phyloP scores from a whole-genome alignment of 768 basidiomycete species.

The Postia placenta region DNA sequence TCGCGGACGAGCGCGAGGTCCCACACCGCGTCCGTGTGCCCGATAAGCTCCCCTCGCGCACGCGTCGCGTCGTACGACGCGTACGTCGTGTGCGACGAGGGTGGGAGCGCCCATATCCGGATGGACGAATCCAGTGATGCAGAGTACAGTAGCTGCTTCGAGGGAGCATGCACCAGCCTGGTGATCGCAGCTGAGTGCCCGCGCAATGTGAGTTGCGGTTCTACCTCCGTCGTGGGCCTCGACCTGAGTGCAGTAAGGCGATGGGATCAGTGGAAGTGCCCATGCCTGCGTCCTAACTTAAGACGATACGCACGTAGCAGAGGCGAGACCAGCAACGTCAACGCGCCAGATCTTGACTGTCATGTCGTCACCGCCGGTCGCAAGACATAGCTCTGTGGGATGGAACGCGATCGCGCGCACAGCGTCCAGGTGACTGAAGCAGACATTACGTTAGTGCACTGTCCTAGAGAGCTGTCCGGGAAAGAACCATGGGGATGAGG shows the following conservation, averaged over 20 bases:
- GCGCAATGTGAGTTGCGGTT: slow-evolving; percentile 89
- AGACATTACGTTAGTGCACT: slow-evolving; percentile 12
- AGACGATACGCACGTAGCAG: slow-evolving; percentile 58
- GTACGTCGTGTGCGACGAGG: slow-evolving; percentile 78
- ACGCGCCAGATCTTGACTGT: slow-evolving; percentile 96
- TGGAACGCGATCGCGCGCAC: slow-evolving; percentile 90
- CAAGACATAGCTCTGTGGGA: slow-evolving; percentile 76
- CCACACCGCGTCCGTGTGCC: slow-evolving; percentile 97
- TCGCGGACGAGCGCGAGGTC: slow-evolving; percentile 83
- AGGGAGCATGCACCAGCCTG: slow-evolving; percentile 71
- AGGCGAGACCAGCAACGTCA: slow-evolving; percentile 69
- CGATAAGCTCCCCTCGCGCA: slow-evolving; percentile 74
- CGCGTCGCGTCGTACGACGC: slow-evolving; percentile 82
- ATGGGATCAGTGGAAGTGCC: slow-evolving; percentile 7
- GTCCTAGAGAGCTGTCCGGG: background rate
- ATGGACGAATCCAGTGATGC: slow-evolving; percentile 93
- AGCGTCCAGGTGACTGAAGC: slow-evolving; percentile 80
- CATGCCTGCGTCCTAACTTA: slow-evolving; percentile 2
- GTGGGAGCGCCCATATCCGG: slow-evolving; percentile 82
- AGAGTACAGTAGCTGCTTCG: slow-evolving; percentile 76
- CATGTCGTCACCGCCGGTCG: slow-evolving; percentile 93
- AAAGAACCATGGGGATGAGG: slow-evolving; percentile 2
- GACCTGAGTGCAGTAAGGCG: slow-evolving; percentile 38
- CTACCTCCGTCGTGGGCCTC: slow-evolving; percentile 77
- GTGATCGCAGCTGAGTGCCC: slow-evolving; percentile 93